phyloP scores from a whole-genome alignment of 148 eudicot genomes.

The Amaranthus hypochondriacus region DNA sequence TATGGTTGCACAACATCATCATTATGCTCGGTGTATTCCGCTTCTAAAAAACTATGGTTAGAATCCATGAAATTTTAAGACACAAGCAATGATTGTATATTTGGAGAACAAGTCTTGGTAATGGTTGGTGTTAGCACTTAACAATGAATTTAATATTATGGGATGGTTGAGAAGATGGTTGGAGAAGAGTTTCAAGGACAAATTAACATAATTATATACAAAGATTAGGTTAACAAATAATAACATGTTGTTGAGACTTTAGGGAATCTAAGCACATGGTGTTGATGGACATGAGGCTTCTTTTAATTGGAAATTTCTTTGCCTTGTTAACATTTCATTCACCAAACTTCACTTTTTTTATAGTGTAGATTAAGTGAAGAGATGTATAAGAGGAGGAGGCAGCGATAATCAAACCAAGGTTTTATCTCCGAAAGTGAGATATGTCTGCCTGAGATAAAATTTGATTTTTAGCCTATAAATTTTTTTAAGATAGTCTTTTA shows the following conservation, averaged over 20 bases:
- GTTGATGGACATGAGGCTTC: neutral
- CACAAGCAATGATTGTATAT: slow-evolving; percentile 5
- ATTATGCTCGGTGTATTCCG: too few relatives aligned
- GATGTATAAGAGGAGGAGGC: too few relatives aligned
- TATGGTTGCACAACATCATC: too few relatives aligned
- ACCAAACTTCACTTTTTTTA: neutral
- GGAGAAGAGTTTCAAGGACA: neutral
- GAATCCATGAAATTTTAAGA: too few relatives aligned
- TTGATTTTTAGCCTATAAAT: too few relatives aligned
- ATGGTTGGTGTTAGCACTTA: slow-evolving; percentile 16
- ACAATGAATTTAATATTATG: slow-evolving; percentile 6
- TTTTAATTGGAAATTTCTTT: neutral
- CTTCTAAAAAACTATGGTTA: too few relatives aligned
- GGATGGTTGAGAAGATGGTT: slow-evolving; percentile 17
- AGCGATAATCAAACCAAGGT: too few relatives aligned
- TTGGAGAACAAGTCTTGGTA: neutral
- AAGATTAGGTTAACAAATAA: slow-evolving; percentile 10
- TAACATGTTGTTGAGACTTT: slow-evolving; percentile 14
- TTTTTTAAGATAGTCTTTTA: too few relatives aligned
- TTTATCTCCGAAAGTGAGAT: too few relatives aligned
- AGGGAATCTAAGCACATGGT: slow-evolving; percentile 32
- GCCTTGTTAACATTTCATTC: neutral
- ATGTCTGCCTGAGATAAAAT: too few relatives aligned
- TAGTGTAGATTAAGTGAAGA: too few relatives aligned
- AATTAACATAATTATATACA: neutral